Evolutionary conservation across 352 stramenopile species (phyloP).

Genomic region (Phytophthora quininea): DNA sequence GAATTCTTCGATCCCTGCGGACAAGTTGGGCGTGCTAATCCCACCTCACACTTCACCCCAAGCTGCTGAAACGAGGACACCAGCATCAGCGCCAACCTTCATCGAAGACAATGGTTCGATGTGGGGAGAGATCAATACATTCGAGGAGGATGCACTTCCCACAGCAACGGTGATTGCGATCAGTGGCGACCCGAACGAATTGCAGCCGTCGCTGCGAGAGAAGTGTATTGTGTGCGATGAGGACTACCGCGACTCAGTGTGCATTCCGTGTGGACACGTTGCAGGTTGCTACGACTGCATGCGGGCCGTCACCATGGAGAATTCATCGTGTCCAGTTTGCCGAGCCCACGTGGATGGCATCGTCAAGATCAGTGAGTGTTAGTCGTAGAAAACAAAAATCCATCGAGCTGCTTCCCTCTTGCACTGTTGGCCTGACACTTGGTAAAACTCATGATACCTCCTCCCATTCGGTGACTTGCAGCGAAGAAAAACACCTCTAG

Average conservation of each 20-base stretch:
- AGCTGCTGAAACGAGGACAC: background rate
- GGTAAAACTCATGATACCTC: no score
- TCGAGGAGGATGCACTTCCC: slow-evolving; percentile 19
- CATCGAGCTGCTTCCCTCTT: background rate
- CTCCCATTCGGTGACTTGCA: no score
- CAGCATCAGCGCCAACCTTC: slow-evolving; percentile 34
- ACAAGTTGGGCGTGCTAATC: slow-evolving; percentile 10
- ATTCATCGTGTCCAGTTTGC: slow-evolving; percentile 55
- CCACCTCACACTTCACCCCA: slow-evolving; percentile 6
- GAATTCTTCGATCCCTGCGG: background rate
- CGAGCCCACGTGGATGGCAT: slow-evolving; percentile 47
- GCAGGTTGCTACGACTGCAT: slow-evolving; percentile 63
- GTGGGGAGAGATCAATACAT: slow-evolving; percentile 12
- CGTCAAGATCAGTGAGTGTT: slow-evolving; percentile 50
- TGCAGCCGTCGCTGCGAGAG: slow-evolving; percentile 18
- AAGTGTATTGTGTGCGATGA: slow-evolving; percentile 64
- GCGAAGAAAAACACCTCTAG: no score
- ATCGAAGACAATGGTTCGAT: slow-evolving; percentile 31
- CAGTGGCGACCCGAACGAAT: slow-evolving; percentile 27
- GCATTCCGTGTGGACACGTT: slow-evolving; percentile 67
- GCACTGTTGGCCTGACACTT: background rate
- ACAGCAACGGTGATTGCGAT: slow-evolving; percentile 33
- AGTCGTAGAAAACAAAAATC: background rate
- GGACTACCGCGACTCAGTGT: slow-evolving; percentile 52
- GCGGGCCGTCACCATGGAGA: slow-evolving; percentile 31